phyloP scores from a whole-genome alignment of 805 yeast species.

The Saturnispora dispora region DNA sequence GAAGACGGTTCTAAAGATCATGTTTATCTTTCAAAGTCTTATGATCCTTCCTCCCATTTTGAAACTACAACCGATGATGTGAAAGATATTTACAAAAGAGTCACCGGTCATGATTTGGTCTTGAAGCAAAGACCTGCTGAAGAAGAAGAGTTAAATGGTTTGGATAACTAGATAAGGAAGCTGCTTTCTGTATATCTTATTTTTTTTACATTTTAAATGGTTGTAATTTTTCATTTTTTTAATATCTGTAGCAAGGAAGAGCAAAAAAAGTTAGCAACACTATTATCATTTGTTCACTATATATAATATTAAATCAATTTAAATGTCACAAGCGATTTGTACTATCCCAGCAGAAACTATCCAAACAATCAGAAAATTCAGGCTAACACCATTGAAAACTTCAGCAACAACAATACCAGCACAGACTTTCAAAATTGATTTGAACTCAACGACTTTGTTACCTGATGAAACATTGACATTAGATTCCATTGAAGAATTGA shows the following conservation, averaged over 20 bases:
- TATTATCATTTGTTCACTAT: background rate
- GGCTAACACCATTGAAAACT: constrained; percentile 50
- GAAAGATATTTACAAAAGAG: constrained; percentile 84
- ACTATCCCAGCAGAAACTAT: constrained; percentile 54
- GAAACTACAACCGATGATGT: constrained; percentile 96
- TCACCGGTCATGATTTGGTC: constrained; percentile 86
- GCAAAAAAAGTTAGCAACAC: background rate
- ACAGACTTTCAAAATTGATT: constrained; percentile 51
- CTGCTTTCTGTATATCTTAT: background rate
- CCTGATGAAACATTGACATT: constrained; percentile 38
- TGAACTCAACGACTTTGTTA: constrained; percentile 41
- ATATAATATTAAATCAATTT: background rate
- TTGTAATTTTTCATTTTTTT: background rate
- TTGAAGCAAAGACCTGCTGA: constrained; percentile 65
- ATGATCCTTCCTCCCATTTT: constrained; percentile 92
- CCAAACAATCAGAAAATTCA: constrained; percentile 55
- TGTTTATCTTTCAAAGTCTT: constrained; percentile 77
- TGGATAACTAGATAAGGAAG: constrained; percentile 11
- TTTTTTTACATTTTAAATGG: background rate
- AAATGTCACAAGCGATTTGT: constrained; percentile 46
- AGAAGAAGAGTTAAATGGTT: constrained; percentile 43
- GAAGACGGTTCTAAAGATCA: constrained; percentile 76
- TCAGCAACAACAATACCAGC: constrained; percentile 56
- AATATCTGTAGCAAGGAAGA: background rate
- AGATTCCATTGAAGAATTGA: constrained; percentile 48